A percentile compares a stretch with the other conserved stretches of the same genome.
phyloP scores from a whole-genome alignment of 2,329 filamentous ascomycete genomes.

The Fusarium chaquense region DNA sequence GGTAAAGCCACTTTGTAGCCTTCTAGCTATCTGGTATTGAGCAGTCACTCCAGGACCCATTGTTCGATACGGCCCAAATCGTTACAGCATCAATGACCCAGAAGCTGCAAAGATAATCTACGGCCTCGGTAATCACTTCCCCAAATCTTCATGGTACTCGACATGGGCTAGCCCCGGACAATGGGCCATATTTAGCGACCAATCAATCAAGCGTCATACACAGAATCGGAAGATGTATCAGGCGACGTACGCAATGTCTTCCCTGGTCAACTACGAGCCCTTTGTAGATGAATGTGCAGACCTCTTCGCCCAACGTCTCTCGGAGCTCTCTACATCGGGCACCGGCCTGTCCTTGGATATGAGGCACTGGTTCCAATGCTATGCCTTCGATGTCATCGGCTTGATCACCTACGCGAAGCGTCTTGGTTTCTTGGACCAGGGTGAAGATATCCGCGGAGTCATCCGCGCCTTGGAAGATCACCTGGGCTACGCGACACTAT shows the following conservation, averaged over 20 bases:
- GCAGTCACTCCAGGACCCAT: background rate
- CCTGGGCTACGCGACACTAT: constrained; percentile 6
- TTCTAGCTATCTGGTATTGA: accelerated
- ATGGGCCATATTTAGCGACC: constrained; percentile 17
- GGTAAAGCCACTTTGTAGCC: accelerated
- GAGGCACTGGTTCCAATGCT: constrained; percentile 35
- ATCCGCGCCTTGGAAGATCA: constrained; percentile 24
- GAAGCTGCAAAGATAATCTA: constrained; percentile 33
- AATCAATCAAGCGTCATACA: background rate
- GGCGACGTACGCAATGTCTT: constrained; percentile 34
- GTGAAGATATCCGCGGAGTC: constrained; percentile 21
- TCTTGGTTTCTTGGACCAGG: constrained; percentile 23
- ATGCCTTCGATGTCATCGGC: constrained; percentile 33
- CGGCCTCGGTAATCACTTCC: constrained; percentile 13
- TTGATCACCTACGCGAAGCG: constrained; percentile 35
- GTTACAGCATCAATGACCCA: constrained; percentile 18
- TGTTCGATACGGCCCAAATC: constrained; percentile 17
- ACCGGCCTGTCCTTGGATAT: background rate
- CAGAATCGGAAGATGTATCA: constrained; percentile 27
- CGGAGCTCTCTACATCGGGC: background rate
- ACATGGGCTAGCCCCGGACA: constrained; percentile 4
- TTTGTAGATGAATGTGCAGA: constrained; percentile 32
- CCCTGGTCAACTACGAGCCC: constrained; percentile 23
- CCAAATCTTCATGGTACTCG: constrained; percentile 34
- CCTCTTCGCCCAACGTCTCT: constrained; percentile 11